A percentile compares a stretch with the other conserved stretches of the same genome.
Conservation (phyloP, 257 asterid genomes). For the Penstemon eatonii region DNA sequence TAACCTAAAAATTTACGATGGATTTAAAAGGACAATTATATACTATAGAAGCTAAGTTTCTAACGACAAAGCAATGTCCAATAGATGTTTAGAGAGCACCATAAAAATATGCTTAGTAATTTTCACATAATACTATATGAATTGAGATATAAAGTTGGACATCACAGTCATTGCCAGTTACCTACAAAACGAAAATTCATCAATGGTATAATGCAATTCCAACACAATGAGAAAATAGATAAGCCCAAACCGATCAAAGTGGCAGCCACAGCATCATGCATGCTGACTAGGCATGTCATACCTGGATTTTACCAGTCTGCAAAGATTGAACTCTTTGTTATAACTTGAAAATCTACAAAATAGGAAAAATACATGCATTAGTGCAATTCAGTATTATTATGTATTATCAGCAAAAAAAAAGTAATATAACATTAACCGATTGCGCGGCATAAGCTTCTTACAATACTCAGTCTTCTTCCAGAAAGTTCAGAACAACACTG, state of each 20-base stretch:
- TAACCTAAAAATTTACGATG: background rate
- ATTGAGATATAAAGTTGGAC: slow-evolving; percentile 24
- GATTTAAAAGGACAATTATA: background rate
- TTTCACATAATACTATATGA: slow-evolving; percentile 23
- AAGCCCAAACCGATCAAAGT: slow-evolving; percentile 24
- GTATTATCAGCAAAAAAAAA: background rate
- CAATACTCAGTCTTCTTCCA: background rate
- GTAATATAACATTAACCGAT: background rate
- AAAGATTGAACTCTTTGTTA: slow-evolving; percentile 75
- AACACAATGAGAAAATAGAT: slow-evolving; percentile 22
- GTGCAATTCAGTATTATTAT: background rate
- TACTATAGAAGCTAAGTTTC: background rate
- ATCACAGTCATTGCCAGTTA: slow-evolving; percentile 11
- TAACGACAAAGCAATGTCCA: background rate
- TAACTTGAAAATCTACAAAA: slow-evolving; percentile 60
- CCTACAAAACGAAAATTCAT: slow-evolving; percentile 30
- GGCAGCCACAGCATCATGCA: slow-evolving; percentile 17
- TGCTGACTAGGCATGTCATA: slow-evolving; percentile 31
- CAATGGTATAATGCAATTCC: slow-evolving; percentile 16
- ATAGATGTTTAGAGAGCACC: slow-evolving; percentile 19
- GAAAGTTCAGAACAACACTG: background rate
- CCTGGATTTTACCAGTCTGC: slow-evolving; percentile 85
- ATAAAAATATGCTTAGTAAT: slow-evolving; percentile 1
- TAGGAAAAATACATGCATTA: background rate
- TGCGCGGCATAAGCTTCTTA: background rate